phyloP scores from a whole-genome alignment of 495 filamentous ascomycete species.

The Aspergillus leporis region DNA sequence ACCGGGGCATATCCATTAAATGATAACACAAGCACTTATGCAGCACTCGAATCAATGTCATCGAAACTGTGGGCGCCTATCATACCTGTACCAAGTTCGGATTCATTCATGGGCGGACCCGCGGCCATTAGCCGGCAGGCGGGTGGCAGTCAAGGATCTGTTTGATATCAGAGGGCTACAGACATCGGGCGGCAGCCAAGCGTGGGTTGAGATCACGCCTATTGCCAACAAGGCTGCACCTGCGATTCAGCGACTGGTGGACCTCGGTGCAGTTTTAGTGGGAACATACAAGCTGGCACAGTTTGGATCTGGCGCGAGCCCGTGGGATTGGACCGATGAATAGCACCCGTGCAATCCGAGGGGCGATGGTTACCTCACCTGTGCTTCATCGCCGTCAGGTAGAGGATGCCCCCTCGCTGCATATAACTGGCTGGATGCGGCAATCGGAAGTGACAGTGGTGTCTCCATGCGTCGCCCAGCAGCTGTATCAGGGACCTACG shows the following conservation, averaged over 20 bases:
- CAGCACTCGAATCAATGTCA: background rate
- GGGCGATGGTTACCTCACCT: constrained; percentile 57
- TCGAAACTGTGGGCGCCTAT: constrained; percentile 10
- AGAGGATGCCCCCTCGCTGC: constrained; percentile 46
- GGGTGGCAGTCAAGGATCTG: constrained; percentile 64
- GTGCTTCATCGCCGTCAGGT: constrained; percentile 47
- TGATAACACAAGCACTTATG: constrained; percentile 37
- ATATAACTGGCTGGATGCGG: constrained; percentile 59
- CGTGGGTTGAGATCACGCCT: constrained; percentile 55
- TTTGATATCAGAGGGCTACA: constrained; percentile 56
- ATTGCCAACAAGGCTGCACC: constrained; percentile 44
- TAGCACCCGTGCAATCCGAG: constrained; percentile 57
- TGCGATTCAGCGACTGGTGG: constrained; percentile 55
- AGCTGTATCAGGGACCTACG: constrained; percentile 48
- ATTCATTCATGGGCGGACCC: constrained; percentile 12
- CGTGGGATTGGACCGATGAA: constrained; percentile 55
- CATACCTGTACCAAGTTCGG: constrained; percentile 16
- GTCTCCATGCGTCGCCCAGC: constrained; percentile 49
- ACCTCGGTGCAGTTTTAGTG: constrained; percentile 59
- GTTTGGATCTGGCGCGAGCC: constrained; percentile 57
- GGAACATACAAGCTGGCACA: constrained; percentile 61
- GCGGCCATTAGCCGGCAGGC: constrained; percentile 47
- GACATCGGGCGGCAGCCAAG: constrained; percentile 56
- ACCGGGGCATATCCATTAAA: constrained; percentile 38
- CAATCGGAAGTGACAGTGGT: constrained; percentile 52